Evolutionary conservation across 441 rosid genomes (phyloP).

Genomic region (Gossypium davidsonii): DNA sequence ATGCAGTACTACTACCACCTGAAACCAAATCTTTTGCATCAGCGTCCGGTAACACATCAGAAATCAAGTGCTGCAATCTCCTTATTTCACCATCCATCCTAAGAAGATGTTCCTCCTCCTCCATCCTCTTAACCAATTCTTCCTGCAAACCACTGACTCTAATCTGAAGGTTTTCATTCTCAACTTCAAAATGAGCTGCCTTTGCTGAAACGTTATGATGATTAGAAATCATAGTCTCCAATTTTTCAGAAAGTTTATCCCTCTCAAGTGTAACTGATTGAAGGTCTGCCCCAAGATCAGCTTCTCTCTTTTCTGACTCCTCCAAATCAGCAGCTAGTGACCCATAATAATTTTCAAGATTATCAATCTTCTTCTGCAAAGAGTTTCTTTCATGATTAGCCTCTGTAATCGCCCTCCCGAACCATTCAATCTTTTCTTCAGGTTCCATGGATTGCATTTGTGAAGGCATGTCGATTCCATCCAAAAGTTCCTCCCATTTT

Average conservation of each 20-base stretch:
- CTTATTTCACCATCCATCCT: constrained; percentile 43
- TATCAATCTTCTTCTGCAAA: constrained; percentile 63
- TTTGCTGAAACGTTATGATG: constrained; percentile 43
- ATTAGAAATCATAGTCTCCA: constrained; percentile 44
- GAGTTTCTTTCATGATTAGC: constrained; percentile 53
- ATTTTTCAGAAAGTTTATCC: constrained; percentile 51
- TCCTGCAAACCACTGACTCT: constrained; percentile 50
- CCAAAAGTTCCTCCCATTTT: constrained; percentile 90
- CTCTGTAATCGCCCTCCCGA: constrained; percentile 66
- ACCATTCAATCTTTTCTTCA: constrained; percentile 87
- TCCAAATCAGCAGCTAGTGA: constrained; percentile 68
- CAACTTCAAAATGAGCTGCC: constrained; percentile 45
- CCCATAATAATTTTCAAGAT: constrained; percentile 57
- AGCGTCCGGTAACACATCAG: constrained; percentile 56
- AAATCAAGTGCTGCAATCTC: constrained; percentile 54
- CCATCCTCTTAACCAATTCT: constrained; percentile 47
- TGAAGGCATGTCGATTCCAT: constrained; percentile 60
- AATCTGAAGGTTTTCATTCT: constrained; percentile 50
- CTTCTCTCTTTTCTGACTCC: constrained; percentile 47
- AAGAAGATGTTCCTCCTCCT: constrained; percentile 43
- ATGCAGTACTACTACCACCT: constrained; percentile 43
- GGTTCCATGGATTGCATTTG: constrained; percentile 72
- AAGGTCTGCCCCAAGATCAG: constrained; percentile 53
- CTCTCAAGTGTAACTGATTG: constrained; percentile 48
- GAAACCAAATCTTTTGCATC: constrained; percentile 37